phyloP scores from a whole-genome alignment of 345 rosid genomes.

The Citrus hindsii region DNA sequence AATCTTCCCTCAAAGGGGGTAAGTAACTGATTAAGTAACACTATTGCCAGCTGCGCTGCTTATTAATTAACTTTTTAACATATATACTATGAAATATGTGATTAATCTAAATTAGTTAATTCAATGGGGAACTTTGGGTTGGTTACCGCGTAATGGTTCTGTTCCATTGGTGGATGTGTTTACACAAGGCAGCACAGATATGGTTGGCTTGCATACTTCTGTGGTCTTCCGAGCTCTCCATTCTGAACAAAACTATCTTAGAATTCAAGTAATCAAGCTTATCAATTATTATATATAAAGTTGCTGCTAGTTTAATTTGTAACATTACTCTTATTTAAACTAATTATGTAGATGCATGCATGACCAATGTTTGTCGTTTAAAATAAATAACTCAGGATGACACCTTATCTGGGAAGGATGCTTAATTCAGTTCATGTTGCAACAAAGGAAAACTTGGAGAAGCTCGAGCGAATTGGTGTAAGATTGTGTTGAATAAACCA shows the following conservation, averaged over 20 bases:
- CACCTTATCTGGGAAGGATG: slow-evolving; percentile 9
- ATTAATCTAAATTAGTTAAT: too few species aligned
- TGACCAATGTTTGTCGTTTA: neutral
- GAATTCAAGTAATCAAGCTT: slow-evolving; percentile 36
- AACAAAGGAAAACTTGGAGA: slow-evolving; percentile 24
- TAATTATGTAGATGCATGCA: too few species aligned
- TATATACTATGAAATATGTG: too few species aligned
- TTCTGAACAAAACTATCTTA: slow-evolving; percentile 36
- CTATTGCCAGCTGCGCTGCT: too few species aligned
- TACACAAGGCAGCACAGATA: slow-evolving; percentile 46
- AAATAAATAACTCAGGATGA: slow-evolving; percentile 21
- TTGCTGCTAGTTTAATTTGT: too few species aligned
- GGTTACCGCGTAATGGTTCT: slow-evolving; percentile 25
- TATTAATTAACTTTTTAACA: too few species aligned
- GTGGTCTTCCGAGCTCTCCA: slow-evolving; percentile 31
- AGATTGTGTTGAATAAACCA: slow-evolving; percentile 34
- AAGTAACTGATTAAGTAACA: neutral
- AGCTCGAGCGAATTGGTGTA: slow-evolving; percentile 20
- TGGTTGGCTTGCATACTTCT: slow-evolving; percentile 46
- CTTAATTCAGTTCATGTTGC: slow-evolving; percentile 29
- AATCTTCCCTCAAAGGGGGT: slow-evolving; percentile 40
- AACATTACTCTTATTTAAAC: too few species aligned
- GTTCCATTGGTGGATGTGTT: slow-evolving; percentile 38
- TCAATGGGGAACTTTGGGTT: slow-evolving; percentile 40
- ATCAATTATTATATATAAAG: too few species aligned